phyloP scores from a whole-genome alignment of 306 rosid species.

The Trichosanthes cucumerina region DNA sequence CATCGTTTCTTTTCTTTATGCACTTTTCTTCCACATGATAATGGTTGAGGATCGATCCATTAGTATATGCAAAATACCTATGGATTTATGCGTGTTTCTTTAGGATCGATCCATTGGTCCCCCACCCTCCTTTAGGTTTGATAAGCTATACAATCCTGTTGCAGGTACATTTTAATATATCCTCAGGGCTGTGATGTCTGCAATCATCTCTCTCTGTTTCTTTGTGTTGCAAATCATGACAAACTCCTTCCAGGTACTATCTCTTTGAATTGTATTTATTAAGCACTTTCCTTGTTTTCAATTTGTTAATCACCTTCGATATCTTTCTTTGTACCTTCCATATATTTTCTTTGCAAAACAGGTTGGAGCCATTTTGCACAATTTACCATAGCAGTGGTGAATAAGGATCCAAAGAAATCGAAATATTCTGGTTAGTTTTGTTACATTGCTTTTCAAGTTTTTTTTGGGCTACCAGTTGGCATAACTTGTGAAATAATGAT shows the following conservation, averaged over 20 bases:
- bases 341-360: conserved; percentile 21
- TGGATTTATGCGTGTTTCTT: neutral
- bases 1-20: neutral
- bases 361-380: conserved; percentile 99
- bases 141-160: conserved; percentile 17
- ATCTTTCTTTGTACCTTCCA: neutral
- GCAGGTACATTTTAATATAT: conserved; percentile 95
- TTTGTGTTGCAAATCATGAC: conserved; percentile 97
- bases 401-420: conserved; percentile 89
- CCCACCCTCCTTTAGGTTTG: neutral
- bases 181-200: conserved; percentile 98
- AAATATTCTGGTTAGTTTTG: conserved; percentile 81
- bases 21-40: neutral
- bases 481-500: conserved; percentile 8
- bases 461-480: conserved; percentile 2
- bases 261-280: conserved; percentile 2
- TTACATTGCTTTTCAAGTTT: conserved; percentile 14
- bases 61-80: neutral
- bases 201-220: conserved; percentile 96
- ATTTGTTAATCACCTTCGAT: conserved; percentile 1
- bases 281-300: conserved; percentile 11
- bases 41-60: neutral
- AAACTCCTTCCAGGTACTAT: conserved; percentile 90
- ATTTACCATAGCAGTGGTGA: conserved; percentile 91
- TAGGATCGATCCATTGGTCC: neutral